A percentile compares a stretch with the other conserved stretches of the same genome.
These are phyloP conservation scores for Talaromyces sp. DNA, from an alignment of 2,329 filamentous ascomycete genomes.

Conservation along the genomic window DNA sequence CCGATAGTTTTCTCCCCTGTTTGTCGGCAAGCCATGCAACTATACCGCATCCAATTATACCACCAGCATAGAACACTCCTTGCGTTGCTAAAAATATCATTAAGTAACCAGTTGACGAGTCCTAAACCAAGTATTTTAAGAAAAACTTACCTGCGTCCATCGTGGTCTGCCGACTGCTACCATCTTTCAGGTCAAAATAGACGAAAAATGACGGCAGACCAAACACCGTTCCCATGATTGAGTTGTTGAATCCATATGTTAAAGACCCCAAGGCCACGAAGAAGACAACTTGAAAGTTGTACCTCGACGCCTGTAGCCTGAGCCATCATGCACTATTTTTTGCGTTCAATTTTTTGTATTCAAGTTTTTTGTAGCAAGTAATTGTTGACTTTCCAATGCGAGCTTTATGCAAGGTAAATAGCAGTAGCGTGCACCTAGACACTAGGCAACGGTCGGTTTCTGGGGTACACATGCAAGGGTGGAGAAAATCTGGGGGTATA, in stretches of 20 bases:
- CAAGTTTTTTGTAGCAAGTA: no score
- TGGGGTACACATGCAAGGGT: no score
- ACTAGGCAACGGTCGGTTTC: no score
- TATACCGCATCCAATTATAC: not conserved
- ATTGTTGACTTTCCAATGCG: no score
- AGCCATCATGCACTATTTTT: no score
- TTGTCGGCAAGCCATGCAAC: not conserved
- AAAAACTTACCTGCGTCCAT: no score
- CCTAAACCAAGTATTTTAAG: no score
- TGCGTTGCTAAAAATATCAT: not conserved
- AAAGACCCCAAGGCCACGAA: slow-evolving; percentile 19
- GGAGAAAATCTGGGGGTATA: no score
- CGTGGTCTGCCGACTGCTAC: not conserved
- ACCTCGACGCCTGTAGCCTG: not conserved
- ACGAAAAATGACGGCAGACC: slow-evolving; percentile 16
- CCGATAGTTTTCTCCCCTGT: not conserved
- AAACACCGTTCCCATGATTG: slow-evolving; percentile 18
- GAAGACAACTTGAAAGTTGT: slow-evolving; percentile 16
- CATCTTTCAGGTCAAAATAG: slow-evolving; percentile 16
- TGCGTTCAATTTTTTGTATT: no score
- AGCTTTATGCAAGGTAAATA: no score
- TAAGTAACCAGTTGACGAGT: not conserved
- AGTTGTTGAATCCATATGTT: slow-evolving; percentile 19
- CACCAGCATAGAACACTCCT: not conserved
- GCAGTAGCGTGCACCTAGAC: no score